A percentile compares a stretch with the other conserved stretches of the same genome.
Conservation (phyloP, 805 yeast genomes). For the Ogataea saltuana region DNA sequence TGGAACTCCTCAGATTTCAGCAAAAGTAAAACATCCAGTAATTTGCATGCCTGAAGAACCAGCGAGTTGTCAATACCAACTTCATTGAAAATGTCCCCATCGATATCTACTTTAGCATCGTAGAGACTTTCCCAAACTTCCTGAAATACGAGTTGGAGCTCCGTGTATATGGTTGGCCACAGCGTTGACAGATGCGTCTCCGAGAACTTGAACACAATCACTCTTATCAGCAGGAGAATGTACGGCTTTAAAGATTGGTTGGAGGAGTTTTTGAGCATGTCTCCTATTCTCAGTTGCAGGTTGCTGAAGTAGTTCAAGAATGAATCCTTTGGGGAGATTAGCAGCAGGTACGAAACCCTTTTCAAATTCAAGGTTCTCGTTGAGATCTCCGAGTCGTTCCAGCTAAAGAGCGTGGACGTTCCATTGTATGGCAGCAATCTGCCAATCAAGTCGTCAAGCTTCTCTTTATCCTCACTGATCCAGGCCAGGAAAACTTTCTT, state of each 20-base stretch:
- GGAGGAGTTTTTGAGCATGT: constrained; percentile 33
- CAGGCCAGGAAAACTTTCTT: constrained; percentile 56
- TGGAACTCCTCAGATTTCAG: constrained; percentile 76
- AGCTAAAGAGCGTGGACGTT: constrained; percentile 48
- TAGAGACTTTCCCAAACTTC: constrained; percentile 31
- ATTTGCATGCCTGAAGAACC: constrained; percentile 65
- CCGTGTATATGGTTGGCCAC: constrained; percentile 70
- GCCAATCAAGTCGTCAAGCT: constrained; percentile 51
- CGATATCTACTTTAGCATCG: constrained; percentile 17
- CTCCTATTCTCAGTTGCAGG: constrained; percentile 37
- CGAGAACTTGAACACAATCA: constrained; percentile 60
- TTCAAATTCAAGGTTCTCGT: constrained; percentile 45
- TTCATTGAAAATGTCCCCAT: constrained; percentile 10
- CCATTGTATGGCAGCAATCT: constrained; percentile 51
- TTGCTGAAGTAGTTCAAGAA: constrained; percentile 52
- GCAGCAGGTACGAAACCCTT: constrained; percentile 62
- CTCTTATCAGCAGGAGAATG: constrained; percentile 61
- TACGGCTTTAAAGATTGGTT: constrained; percentile 40
- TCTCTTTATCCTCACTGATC: constrained; percentile 64
- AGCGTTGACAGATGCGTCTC: constrained; percentile 63
- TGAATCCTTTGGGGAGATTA: constrained; percentile 62
- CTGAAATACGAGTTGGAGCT: constrained; percentile 54
- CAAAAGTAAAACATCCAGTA: constrained; percentile 72
- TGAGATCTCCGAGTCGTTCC: constrained; percentile 38
- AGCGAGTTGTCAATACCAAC: constrained; percentile 41